Evolutionary conservation across 23 red algal species (phyloP), one percentile per base, ranked within the genome.

Genomic region (Gracilaria gracilis): DNA sequence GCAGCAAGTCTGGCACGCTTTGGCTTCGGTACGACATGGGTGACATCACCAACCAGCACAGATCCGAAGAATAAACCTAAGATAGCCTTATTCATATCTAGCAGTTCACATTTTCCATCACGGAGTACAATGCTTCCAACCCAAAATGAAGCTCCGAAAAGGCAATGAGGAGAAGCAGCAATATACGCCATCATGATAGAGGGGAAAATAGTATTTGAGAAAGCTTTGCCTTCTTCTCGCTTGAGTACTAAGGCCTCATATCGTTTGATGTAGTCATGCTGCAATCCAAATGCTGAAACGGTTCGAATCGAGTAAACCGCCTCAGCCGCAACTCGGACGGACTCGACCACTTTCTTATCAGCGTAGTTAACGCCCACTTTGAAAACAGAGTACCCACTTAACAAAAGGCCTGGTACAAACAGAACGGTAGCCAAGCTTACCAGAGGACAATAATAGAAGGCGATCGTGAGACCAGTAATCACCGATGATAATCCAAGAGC

Each of bases 291-390:
- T 19, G 84, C 51, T 9, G 86, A 84, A 33, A 91, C 71, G 36
- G 93, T 95, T 15, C 80, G 93, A 47, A 95, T 91, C 31, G 83
- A 75, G 49, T 89, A 80, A 5, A 95, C 80, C 2, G 86, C 80
- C 62, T 91, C 87, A 4, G 93, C 70, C 71, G 80, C 84, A 12
- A 89, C 47, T 39, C 71, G 42, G 81, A 81, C 87, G 23, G 93
- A 85, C 9, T 44, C 48, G 35, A 65, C 38, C 19, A 82, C 71
- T 15, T 67, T 58, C 54, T 83, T 38, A n/a, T 84, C 61, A 23
- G 69, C 34, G 42, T 93, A 46, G 21, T 53, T 76, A 9, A 59
- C 44, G 15, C 57, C 71, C 58, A 94, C 83, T 21, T 86, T 75
- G 69, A 75, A 75, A 2, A 75, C 69, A 47, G 69, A 75, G 25